These are phyloP conservation scores for Coix lacrymajobi DNA, from an alignment of 176 grass and related monocot species.

Conservation along the genomic window DNA sequence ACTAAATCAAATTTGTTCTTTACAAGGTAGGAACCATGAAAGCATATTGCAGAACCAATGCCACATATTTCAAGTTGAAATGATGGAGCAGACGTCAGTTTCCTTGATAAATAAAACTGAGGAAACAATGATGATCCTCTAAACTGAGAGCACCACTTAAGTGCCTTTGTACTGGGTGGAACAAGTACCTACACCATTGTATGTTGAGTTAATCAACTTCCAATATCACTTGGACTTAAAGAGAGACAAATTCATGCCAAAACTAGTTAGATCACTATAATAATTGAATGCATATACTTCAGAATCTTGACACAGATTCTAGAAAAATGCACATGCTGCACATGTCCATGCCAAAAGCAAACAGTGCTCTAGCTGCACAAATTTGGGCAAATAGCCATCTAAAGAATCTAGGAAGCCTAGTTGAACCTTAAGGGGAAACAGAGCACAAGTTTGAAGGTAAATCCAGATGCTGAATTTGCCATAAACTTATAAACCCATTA, in stretches of 20 bases:
- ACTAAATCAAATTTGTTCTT: constrained; percentile 49
- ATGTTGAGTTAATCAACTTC: constrained; percentile 12
- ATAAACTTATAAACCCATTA: neutral
- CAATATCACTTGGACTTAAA: neutral
- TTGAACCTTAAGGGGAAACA: neutral
- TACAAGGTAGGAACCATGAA: constrained; percentile 44
- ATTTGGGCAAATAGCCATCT: neutral
- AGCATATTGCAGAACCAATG: constrained; percentile 61
- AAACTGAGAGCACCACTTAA: constrained; percentile 65
- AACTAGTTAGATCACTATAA: neutral
- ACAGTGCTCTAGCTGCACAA: neutral
- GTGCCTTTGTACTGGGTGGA: constrained; percentile 74
- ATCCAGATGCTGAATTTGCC: neutral
- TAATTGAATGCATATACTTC: neutral
- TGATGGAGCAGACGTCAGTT: constrained; percentile 14
- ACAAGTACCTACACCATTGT: constrained; percentile 56
- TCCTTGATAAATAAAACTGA: constrained; percentile 69
- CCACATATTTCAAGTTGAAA: constrained; percentile 54
- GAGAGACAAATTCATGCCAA: neutral
- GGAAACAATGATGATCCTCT: constrained; percentile 58
- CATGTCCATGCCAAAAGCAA: neutral
- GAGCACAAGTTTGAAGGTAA: neutral
- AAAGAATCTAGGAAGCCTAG: neutral
- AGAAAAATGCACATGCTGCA: neutral
- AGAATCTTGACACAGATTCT: neutral